Base-by-base conservation (phyloP, 2,329 filamentous ascomycete genomes). In the Stachybotrys chlorohalonatus region DNA sequence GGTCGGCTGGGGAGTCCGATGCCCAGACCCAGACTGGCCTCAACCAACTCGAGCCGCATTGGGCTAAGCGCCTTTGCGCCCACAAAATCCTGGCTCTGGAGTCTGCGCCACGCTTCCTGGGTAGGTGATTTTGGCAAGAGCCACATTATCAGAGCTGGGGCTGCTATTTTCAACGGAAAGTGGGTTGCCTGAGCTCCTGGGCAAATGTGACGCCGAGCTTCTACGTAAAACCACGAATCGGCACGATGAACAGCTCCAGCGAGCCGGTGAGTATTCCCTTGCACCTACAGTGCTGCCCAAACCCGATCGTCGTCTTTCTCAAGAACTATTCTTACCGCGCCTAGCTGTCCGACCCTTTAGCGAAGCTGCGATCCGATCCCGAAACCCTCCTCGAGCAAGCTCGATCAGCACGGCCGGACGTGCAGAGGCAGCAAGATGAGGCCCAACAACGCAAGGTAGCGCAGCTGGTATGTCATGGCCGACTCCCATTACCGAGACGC, bases 301-400 rank as follows among this genome's bases (percentile, higher is more conserved):
- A 24, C 24, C 4, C 24, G 24, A 24, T 24, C 24, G 24, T 24
- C 24, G 24, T 24, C 24, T 24, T 24, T 2, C 4, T 24, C 24
- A 24, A 24, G 24, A 24, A 42, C 36, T 42, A 42, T 42, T 42
- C 36, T 60, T 31, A 24, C 24, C 24, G 24, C 24, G 24, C 24
- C 2, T 58, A 74, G 72, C 59, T 64, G 54, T 61, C 66, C 57
- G 69, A 70, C 55, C 64, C 68, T 54, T 66, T 74, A 52, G 65
- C 66, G 63, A 75, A 74, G 64, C 70, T 76, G 51, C 65, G 70
- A 57, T 62, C 68, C 53, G 69, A 72, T 56, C 61, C 71, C 39
- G 66, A 70, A 52, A 60, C 68, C 24, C 62, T 76, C 54, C 67
- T 71, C 50, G 63, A 64, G 42, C 70, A 74, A 54, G 73, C 73